Evolutionary conservation across 495 filamentous ascomycete genomes (phyloP).

Genomic region (Podospora pseudopauciseta): DNA sequence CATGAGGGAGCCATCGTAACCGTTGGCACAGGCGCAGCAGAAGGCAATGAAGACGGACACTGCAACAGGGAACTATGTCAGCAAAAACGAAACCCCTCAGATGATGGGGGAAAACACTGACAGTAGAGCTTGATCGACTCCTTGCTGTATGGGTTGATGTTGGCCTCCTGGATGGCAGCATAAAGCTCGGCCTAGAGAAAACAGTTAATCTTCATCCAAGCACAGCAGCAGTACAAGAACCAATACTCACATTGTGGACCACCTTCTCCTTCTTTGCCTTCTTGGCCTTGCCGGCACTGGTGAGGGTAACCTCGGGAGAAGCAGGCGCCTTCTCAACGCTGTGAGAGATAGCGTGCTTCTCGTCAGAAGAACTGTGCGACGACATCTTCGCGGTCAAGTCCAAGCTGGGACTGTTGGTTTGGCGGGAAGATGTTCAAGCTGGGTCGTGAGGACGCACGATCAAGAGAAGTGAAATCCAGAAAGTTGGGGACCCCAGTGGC

Average conservation of each 20-base stretch:
- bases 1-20: conserved; percentile 49
- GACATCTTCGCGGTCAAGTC: conserved; percentile 27
- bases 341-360: conserved; percentile 24
- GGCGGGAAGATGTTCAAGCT: conserved; percentile 1
- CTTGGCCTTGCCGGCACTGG: conserved; percentile 19
- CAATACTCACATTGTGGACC: conserved; percentile 50
- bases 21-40: conserved; percentile 51
- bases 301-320: conserved; percentile 1
- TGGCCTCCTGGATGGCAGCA: conserved; percentile 54
- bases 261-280: conserved; percentile 42
- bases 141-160: conserved; percentile 54
- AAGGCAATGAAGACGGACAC: conserved; percentile 43
- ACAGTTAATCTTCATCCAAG: not conserved
- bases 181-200: conserved; percentile 51
- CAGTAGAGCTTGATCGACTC: conserved; percentile 53
- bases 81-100: not conserved
- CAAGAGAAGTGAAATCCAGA: conserved; percentile 1
- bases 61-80: not conserved
- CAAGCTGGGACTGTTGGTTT: not conserved
- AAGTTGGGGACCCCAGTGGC: conserved; percentile 3
- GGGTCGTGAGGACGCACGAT: conserved; percentile 6
- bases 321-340: conserved; percentile 11
- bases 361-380: conserved; percentile 32
- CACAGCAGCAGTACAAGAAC: not conserved
- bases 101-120: not conserved